Percentiles rank a stretch among this genome's conserved stretches.
phyloP scores from a whole-genome alignment of 371 early-diverging fungal genomes.

The Nematocida homosporus region DNA sequence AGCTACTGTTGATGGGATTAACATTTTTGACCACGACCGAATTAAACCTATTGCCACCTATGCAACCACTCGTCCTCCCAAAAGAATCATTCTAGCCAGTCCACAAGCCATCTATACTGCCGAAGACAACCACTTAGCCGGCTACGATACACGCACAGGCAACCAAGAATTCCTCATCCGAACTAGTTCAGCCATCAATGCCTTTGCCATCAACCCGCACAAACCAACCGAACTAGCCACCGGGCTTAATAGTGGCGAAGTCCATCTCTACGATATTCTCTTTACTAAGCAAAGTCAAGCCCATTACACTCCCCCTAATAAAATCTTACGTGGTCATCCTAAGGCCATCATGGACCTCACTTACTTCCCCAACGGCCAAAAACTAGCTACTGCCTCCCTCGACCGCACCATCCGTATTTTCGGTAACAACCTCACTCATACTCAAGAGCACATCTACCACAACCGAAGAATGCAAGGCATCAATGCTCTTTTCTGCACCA shows the following conservation, averaged over 20 bases:
- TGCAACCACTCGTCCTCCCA: constrained; percentile 28
- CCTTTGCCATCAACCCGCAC: constrained; percentile 58
- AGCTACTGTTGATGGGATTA: constrained; percentile 48
- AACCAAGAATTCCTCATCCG: constrained; percentile 32
- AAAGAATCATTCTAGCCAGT: not conserved
- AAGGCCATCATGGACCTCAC: constrained; percentile 91
- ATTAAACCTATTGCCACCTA: constrained; percentile 34
- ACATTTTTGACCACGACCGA: constrained; percentile 52
- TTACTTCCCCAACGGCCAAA: constrained; percentile 90
- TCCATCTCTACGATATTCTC: constrained; percentile 80
- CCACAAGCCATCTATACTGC: constrained; percentile 12
- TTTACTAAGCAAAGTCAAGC: constrained; percentile 87
- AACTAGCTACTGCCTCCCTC: constrained; percentile 86
- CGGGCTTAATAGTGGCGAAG: constrained; percentile 59
- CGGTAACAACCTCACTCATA: constrained; percentile 75
- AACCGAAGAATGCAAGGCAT: constrained; percentile 87
- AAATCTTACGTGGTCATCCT: constrained; percentile 84
- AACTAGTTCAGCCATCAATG: constrained; percentile 54
- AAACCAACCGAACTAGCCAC: constrained; percentile 16
- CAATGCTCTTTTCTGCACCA: constrained; percentile 81
- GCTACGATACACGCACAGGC: constrained; percentile 61
- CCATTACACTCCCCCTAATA: constrained; percentile 83
- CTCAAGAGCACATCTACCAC: constrained; percentile 82
- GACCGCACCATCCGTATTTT: constrained; percentile 89
- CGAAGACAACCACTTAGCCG: constrained; percentile 39